Conservation (phyloP, 768 basidiomycete species). For the Guyanaporus albipodus region DNA sequence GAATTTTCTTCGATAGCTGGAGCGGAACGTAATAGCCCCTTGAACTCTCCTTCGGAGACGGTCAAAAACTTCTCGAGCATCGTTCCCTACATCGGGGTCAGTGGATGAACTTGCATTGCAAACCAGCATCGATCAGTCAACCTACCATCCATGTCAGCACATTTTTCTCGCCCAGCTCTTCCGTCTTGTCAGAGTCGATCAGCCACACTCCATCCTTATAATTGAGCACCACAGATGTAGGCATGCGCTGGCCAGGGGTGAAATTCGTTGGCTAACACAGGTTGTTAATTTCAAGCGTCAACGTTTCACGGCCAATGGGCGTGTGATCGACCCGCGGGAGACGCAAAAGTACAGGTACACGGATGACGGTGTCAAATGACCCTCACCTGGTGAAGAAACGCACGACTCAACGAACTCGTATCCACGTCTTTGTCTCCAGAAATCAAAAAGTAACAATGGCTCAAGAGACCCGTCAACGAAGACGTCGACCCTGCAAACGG, state of each 20-base stretch:
- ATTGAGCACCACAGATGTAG: constrained; percentile 64
- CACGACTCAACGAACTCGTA: constrained; percentile 52
- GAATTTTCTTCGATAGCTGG: constrained; percentile 25
- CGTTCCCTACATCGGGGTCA: constrained; percentile 56
- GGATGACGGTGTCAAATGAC: not conserved
- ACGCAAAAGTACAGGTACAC: too few relatives aligned
- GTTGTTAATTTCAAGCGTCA: constrained; percentile 1
- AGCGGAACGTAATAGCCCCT: constrained; percentile 43
- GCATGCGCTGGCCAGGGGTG: constrained; percentile 75
- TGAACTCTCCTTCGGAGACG: constrained; percentile 58
- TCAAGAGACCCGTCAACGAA: constrained; percentile 76
- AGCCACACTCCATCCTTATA: constrained; percentile 64
- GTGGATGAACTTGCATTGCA: not conserved
- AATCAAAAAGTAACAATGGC: constrained; percentile 85
- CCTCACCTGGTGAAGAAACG: constrained; percentile 58
- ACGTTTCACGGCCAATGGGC: too few relatives aligned
- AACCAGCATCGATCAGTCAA: not conserved
- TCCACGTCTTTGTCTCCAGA: constrained; percentile 70
- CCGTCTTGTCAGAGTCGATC: constrained; percentile 51
- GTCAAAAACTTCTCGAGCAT: constrained; percentile 89
- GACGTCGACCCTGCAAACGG: constrained; percentile 86
- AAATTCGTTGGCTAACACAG: constrained; percentile 53
- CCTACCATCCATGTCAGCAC: constrained; percentile 73
- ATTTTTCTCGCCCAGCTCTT: constrained; percentile 52
- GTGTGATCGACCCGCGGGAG: too few relatives aligned